Conservation (phyloP, 192 early-diverging fungal species). For the Backusella morwellensis region DNA sequence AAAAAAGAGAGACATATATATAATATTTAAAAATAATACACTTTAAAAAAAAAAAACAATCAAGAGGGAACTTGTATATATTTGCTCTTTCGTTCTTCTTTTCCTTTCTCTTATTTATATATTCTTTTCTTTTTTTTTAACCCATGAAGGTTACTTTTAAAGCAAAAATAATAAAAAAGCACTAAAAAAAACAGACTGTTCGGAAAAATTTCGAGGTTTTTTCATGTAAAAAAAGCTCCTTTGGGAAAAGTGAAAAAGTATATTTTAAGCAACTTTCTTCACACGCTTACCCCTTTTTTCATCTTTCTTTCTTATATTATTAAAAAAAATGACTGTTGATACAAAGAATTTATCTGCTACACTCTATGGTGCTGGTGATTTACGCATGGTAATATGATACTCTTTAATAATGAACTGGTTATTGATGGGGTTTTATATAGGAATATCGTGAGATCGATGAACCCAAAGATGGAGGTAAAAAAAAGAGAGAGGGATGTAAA, state of each 20-base stretch:
- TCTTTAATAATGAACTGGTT: neutral
- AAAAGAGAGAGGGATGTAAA: neutral
- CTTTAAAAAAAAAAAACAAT: neutral
- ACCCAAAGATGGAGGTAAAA: neutral
- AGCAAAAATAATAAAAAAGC: neutral
- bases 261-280: neutral
- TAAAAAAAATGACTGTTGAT: neutral
- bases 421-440: neutral
- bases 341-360: neutral
- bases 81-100: neutral
- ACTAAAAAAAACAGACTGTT: neutral
- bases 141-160: neutral
- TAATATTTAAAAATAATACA: no score
- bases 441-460: neutral
- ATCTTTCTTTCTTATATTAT: neutral
- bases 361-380: neutral
- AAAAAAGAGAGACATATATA: no score
- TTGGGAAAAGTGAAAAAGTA: neutral
- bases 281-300: neutral
- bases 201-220: neutral
- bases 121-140: neutral
- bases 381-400: neutral
- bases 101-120: neutral
- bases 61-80: neutral
- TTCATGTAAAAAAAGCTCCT: neutral